Evolutionary conservation across 2,329 filamentous ascomycete genomes (phyloP).

Genomic region (Colletotrichum liriopes): DNA sequence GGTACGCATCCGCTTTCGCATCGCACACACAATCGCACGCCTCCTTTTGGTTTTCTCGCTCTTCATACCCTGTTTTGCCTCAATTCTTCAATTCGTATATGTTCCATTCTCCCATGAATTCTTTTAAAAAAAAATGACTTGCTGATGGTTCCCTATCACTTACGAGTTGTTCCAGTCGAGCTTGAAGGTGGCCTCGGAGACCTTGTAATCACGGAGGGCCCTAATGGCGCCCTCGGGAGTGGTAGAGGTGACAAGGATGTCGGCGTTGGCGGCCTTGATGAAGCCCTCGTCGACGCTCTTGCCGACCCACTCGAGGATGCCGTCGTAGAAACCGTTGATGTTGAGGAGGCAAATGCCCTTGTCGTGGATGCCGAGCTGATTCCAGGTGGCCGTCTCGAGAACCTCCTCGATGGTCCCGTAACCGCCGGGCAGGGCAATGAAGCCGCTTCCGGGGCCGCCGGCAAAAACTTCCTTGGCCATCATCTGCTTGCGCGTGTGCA

Average conservation of each 20-base stretch:
- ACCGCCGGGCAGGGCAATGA: conserved; percentile 89
- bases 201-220: conserved; percentile 81
- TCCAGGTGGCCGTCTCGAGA: conserved; percentile 93
- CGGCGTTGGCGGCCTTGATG: conserved; percentile 77
- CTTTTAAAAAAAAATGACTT: neutral
- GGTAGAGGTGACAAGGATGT: conserved; percentile 84
- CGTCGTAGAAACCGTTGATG: conserved; percentile 93
- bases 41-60: neutral
- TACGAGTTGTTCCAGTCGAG: conserved; percentile 80
- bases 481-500: conserved; percentile 95
- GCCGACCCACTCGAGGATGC: conserved; percentile 85
- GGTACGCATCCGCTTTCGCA: conserved; percentile 33
- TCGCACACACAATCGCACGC: conserved; percentile 10
- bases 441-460: conserved; percentile 87
- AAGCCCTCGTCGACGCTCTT: conserved; percentile 85
- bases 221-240: conserved; percentile 80
- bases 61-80: neutral
- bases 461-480: conserved; percentile 92
- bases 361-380: conserved; percentile 93
- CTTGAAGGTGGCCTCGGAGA: conserved; percentile 82
- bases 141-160: neutral
- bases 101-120: neutral
- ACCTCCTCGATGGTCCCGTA: conserved; percentile 98
- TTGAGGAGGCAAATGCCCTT: conserved; percentile 87
- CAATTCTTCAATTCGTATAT: neutral